Evolutionary conservation across 805 yeast species (phyloP), one percentile per base, ranked within the genome.

Genomic region (Kodamaea jinghongensis): DNA sequence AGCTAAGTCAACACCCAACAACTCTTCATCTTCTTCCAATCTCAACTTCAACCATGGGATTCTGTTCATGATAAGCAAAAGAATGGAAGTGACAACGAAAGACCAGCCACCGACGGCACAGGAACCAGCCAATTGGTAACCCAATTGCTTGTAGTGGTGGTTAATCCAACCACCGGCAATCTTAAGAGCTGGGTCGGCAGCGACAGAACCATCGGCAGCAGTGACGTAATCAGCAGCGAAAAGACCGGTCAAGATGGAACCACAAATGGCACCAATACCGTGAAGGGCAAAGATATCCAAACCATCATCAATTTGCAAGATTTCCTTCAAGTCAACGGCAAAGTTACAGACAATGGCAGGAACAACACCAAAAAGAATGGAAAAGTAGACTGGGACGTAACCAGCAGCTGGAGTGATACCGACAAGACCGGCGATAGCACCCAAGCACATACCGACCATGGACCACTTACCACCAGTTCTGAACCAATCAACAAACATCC

Each of bases 381-480:
- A 78, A 44, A 89, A 79, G 79, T 90, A 91, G 42, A 91, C 81
- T 42, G 97, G 97, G 36, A 91, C 96, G 58, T 71, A 90, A 48
- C 97, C 98, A 14, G 98, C 97, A 47, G 91, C 97, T 34, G 99
- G 98, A 2, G 98, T 91, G 47, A 91, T 83, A 58, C 93, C 93
- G 35, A 93, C 97, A 46, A 91, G 76, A 47, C 98, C 99, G 25
- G 95, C 85, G 60, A 93, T 79, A 44, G 89, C 84, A 56, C 99
- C 99, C 38, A 89, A 83, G 65, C 98, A 89, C 63, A 91, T 75
- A 49, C 97, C 97, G 39, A 88, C 89, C 17, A 96, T 81, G 41
- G 96, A 86, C 91, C 95, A 88, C 59, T 86, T 86, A 42, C 83
- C 83, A 44, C 93, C 91, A 43, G 83, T 79, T 74, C 96, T 71